Evolutionary conservation across 139 green algal species (phyloP).

Genomic region (Pseudopediastrum boryanum): DNA sequence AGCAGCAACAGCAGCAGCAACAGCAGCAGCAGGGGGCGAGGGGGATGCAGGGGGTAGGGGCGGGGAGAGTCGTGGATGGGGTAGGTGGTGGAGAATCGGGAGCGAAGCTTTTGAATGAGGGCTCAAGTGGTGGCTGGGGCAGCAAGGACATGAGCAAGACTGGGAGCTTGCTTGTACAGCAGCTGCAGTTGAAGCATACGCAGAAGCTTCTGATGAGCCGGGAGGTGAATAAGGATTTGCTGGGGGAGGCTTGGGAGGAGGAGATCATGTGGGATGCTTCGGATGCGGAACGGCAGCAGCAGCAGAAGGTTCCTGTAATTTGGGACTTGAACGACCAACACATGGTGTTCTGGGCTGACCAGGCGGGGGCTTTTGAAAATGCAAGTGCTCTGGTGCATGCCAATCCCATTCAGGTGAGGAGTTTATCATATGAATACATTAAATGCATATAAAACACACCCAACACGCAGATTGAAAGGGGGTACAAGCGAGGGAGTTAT

Average conservation of each 20-base stretch:
- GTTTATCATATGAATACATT: too few relatives aligned
- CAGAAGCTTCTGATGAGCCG: not conserved
- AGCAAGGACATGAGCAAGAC: conserved; percentile 1
- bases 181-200: conserved; percentile 22
- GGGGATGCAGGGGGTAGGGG: not conserved
- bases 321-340: conserved; percentile 33
- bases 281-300: conserved; percentile 1
- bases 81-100: not conserved
- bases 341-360: conserved; percentile 32
- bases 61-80: not conserved
- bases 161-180: not conserved
- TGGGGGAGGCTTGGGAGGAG: conserved; percentile 10
- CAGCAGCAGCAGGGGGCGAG: conserved; percentile 11
- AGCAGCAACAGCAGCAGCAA: conserved; percentile 6
- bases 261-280: conserved; percentile 20
- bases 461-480: too few relatives aligned
- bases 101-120: not conserved
- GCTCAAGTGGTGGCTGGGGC: not conserved
- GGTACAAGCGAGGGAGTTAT: too few relatives aligned
- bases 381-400: conserved; percentile 24
- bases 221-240: too few relatives aligned
- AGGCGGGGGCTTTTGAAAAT: not conserved
- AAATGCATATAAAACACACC: too few relatives aligned
- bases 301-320: conserved; percentile 10
- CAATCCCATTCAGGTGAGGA: too few relatives aligned